Conservation (phyloP, 345 rosid species). For the Pistacia integerrima region DNA sequence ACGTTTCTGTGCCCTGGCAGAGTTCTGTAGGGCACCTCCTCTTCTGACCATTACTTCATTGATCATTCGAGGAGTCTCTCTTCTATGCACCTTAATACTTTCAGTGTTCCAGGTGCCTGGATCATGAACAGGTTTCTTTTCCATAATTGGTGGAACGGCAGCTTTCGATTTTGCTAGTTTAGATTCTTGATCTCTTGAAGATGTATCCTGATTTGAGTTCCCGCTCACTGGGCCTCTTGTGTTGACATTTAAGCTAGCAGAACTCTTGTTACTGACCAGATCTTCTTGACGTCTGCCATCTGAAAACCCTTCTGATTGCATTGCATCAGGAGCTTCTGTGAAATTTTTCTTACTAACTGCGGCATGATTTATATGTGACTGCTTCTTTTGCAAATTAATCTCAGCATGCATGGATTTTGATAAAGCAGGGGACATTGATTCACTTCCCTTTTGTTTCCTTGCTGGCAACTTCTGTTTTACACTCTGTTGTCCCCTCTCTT, state of each 20-base stretch:
- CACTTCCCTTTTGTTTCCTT: constrained; percentile 36
- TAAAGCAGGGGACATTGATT: constrained; percentile 20
- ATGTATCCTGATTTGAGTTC: constrained; percentile 20
- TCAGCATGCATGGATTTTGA: constrained; percentile 27
- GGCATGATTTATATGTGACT: constrained; percentile 31
- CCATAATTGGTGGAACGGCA: constrained; percentile 9
- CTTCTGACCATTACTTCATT: constrained; percentile 39
- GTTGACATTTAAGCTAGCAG: constrained; percentile 12
- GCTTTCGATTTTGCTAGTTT: constrained; percentile 25
- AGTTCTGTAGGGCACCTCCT: constrained; percentile 32
- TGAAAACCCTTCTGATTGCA: constrained; percentile 26
- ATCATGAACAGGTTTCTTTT: constrained; percentile 34
- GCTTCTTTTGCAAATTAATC: constrained; percentile 36
- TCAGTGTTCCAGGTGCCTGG: constrained; percentile 29
- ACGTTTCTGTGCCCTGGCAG: constrained; percentile 34
- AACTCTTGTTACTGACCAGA: constrained; percentile 20
- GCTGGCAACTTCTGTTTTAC: constrained; percentile 37
- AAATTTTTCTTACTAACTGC: constrained; percentile 36
- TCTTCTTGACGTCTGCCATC: constrained; percentile 24
- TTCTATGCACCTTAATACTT: constrained; percentile 27
- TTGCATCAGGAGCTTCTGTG: constrained; percentile 26
- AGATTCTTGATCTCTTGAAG: constrained; percentile 25
- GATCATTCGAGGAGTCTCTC: constrained; percentile 36
- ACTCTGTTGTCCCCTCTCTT: constrained; percentile 31
- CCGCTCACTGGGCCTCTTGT: constrained; percentile 25